Percentiles rank a stretch among this genome's conserved stretches.
phyloP scores from a whole-genome alignment of 352 stramenopile genomes.

The Globisporangium lucens region DNA sequence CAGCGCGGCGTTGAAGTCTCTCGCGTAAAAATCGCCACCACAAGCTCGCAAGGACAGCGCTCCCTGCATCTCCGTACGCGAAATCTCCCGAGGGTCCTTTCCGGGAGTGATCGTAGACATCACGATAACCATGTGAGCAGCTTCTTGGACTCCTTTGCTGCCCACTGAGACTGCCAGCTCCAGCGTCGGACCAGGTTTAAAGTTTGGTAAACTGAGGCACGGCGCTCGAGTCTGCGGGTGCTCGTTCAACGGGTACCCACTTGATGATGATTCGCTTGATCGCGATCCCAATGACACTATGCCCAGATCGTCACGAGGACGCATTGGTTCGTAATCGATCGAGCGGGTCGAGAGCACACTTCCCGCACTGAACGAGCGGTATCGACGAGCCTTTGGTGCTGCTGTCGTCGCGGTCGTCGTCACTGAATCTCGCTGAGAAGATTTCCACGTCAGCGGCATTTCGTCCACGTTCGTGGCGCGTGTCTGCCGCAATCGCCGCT shows the following conservation, averaged over 20 bases:
- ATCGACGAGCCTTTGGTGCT: conserved; percentile 20
- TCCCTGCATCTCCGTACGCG: conserved; percentile 74
- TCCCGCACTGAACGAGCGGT: conserved; percentile 63
- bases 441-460: conserved; percentile 21
- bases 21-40: conserved; percentile 68
- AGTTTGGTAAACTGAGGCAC: conserved; percentile 62
- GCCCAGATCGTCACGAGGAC: conserved; percentile 46
- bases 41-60: conserved; percentile 65
- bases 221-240: conserved; percentile 39
- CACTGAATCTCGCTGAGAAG: conserved; percentile 13
- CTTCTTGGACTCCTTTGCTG: conserved; percentile 61
- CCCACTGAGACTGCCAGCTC: conserved; percentile 77
- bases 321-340: conserved; percentile 18
- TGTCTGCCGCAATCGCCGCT: conserved; percentile 32
- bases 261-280: conserved; percentile 15
- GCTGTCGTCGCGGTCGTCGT: neutral
- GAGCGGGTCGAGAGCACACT: conserved; percentile 54
- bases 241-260: conserved; percentile 17
- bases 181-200: conserved; percentile 59
- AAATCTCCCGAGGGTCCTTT: conserved; percentile 52
- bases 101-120: conserved; percentile 53
- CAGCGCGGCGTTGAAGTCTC: conserved; percentile 75
- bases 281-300: conserved; percentile 33
- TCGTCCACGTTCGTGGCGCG: conserved; percentile 41
- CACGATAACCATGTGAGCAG: conserved; percentile 73